Evolutionary conservation across 148 eudicot genomes (phyloP).

Genomic region (Rhododendron henanense): DNA sequence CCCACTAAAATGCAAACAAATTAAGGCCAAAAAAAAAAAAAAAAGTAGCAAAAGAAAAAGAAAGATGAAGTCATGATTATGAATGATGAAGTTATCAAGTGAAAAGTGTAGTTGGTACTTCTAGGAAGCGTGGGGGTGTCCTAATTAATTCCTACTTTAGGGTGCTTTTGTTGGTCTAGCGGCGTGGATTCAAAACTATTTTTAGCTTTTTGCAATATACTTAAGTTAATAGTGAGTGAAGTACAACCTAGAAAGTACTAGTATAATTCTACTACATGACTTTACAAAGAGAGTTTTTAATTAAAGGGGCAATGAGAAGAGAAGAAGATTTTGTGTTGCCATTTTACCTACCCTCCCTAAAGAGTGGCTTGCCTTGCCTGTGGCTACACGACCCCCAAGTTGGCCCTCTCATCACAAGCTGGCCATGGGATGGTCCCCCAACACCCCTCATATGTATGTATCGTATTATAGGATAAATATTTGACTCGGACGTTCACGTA

Average conservation of each 20-base stretch:
- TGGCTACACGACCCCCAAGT: not conserved
- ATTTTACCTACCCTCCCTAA: not conserved
- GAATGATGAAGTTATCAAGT: not conserved
- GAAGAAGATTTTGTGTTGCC: conserved; percentile 5
- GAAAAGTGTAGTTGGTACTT: not conserved
- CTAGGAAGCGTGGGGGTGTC: not conserved
- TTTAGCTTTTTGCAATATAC: not conserved
- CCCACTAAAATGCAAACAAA: not conserved
- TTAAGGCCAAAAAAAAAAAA: not conserved
- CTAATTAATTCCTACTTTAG: conserved; percentile 12
- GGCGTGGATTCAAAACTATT: not conserved
- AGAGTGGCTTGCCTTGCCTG: not conserved
- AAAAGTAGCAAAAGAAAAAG: not conserved
- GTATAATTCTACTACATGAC: not conserved
- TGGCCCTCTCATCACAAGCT: not conserved
- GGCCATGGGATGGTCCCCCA: not conserved
- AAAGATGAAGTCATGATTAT: not conserved
- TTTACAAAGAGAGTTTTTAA: not conserved
- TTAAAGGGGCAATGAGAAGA: not conserved
- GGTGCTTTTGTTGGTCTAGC: not conserved
- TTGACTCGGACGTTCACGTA: too few relatives aligned
- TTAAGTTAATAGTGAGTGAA: not conserved
- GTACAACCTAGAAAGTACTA: not conserved
- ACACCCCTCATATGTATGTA: too few relatives aligned
- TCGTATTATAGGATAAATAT: too few relatives aligned